phyloP scores from a whole-genome alignment of 371 early-diverging fungal genomes.

The Fennellomyces sp. region DNA sequence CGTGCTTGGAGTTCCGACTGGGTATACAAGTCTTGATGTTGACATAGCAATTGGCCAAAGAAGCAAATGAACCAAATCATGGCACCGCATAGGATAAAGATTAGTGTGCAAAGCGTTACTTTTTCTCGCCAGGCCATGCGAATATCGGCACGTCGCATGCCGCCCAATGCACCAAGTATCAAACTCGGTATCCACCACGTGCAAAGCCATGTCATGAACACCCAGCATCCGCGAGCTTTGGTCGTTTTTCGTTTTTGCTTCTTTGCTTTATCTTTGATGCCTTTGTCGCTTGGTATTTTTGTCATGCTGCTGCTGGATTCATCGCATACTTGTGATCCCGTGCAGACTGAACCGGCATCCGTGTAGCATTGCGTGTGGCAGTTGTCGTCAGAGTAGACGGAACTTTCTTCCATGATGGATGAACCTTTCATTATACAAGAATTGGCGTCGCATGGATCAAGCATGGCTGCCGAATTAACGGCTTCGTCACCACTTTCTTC shows the following conservation, averaged over 20 bases:
- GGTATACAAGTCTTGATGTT: constrained; percentile 73
- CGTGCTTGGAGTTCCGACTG: constrained; percentile 50
- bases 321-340: constrained; percentile 28
- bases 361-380: constrained; percentile 17
- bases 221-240: constrained; percentile 69
- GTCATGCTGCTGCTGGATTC: neutral
- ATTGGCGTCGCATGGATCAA: neutral
- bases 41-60: constrained; percentile 86
- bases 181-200: constrained; percentile 85
- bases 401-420: constrained; percentile 27
- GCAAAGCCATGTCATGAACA: constrained; percentile 70
- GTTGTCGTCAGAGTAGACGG: constrained; percentile 37
- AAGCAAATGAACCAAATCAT: constrained; percentile 88
- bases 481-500: constrained; percentile 6
- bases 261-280: constrained; percentile 9
- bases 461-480: neutral
- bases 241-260: constrained; percentile 25
- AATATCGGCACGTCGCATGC: constrained; percentile 74
- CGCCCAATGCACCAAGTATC: constrained; percentile 50
- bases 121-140: constrained; percentile 94
- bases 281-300: constrained; percentile 11
- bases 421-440: neutral
- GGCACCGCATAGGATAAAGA: constrained; percentile 70
- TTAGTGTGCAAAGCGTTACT: constrained; percentile 82
- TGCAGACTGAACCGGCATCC: constrained; percentile 30